Base-by-base conservation (phyloP, 257 asterid genomes). In the Solanum infundibuliforme region DNA sequence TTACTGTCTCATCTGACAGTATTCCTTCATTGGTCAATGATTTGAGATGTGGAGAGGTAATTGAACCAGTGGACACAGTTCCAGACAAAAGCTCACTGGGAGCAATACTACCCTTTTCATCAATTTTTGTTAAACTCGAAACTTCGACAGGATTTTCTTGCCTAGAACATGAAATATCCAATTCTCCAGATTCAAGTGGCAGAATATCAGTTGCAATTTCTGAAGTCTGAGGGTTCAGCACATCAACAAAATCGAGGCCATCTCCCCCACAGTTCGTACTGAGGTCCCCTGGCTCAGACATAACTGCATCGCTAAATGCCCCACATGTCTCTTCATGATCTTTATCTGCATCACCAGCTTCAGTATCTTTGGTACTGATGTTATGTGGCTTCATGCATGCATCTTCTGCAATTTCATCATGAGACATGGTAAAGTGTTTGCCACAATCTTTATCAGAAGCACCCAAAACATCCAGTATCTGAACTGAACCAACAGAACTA, bases 131-230 rank as follows among this genome's bases (percentile, higher is more conserved):
- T 27, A 83, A 36, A 83, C 91, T 83, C 74, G 34, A 76, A 77
- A 79, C 87, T 74, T 87, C 90, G 84, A 85, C 93, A 88, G 89
- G 89, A 87, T 83, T 86, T 87, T 87, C 92, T 73, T 89, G 89
- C 83, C 69, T 69, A 85, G 85, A 81, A 77, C 60, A 65, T 38
- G 92, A 90, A 87, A 74, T 90, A 81, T 68, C 90, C 60, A 38
- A 72, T 71, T 90, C 83, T 55, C 77, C 85, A 41, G 88, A 86
- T 83, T 81, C 91, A 46, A 66, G 86, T 39, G 86, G 72, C 72
- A 31, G 88, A 65, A 52, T 87, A 76, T 74, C 38, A n/a, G 27
- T 25, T 71, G 52, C 38, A 34, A 41, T 72, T 68, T 52, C 88
- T 68, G 83, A 41, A 69, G 74, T 69, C 52, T 20, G 86, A 87